Conservation (phyloP, 108 stramenopile genomes). For the Nitzschia sp. region DNA sequence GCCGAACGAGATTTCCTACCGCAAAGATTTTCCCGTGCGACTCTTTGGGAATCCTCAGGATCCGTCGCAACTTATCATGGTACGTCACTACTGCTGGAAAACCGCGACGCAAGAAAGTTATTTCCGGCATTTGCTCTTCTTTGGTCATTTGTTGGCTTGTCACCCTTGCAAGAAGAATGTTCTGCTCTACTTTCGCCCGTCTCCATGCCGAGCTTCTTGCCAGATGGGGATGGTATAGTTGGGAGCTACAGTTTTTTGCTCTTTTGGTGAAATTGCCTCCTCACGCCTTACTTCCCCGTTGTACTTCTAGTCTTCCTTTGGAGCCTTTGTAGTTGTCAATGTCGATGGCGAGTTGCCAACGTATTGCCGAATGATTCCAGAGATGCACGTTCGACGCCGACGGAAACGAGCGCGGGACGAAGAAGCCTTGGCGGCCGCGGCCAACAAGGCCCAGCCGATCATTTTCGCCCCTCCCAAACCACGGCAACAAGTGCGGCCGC, state of each 20-base stretch:
- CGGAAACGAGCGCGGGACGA: slow-evolving; percentile 16
- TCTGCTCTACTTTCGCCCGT: slow-evolving; percentile 45
- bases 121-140: slow-evolving; percentile 27
- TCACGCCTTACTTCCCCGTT: slow-evolving; percentile 13
- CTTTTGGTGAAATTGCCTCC: slow-evolving; percentile 2
- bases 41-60: slow-evolving; percentile 49
- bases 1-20: slow-evolving; percentile 56
- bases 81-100: slow-evolving; percentile 57
- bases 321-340: slow-evolving; percentile 73
- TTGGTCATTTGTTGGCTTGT: slow-evolving; percentile 52
- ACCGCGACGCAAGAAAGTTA: slow-evolving; percentile 53
- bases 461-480: slow-evolving; percentile 11
- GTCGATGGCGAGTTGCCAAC: slow-evolving; percentile 58
- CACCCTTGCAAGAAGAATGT: slow-evolving; percentile 54
- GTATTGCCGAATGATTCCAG: slow-evolving; percentile 60
- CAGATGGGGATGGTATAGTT: slow-evolving; percentile 48
- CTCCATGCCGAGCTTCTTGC: slow-evolving; percentile 13
- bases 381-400: slow-evolving; percentile 53
- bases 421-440: slow-evolving; percentile 9
- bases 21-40: slow-evolving; percentile 58
- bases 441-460: not conserved
- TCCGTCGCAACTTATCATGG: slow-evolving; percentile 68
- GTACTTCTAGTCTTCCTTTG: slow-evolving; percentile 62
- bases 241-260: slow-evolving; percentile 35
- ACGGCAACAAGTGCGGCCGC: not conserved